phyloP scores from a whole-genome alignment of 2,329 filamentous ascomycete species.

The Fusarium pseudoanthophilum region DNA sequence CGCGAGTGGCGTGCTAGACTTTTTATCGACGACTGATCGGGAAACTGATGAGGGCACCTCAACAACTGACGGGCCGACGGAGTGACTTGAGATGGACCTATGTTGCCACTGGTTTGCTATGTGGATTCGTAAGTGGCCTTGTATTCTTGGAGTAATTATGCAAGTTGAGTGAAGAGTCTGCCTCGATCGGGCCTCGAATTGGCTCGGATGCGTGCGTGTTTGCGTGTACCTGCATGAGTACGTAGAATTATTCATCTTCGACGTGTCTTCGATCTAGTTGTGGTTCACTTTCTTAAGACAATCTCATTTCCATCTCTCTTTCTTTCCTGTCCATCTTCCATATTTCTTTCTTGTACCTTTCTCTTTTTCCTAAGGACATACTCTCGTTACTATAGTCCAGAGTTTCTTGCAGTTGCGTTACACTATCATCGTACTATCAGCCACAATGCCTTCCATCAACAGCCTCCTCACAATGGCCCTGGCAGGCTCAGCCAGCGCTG shows the following conservation, averaged over 20 bases:
- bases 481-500: constrained; percentile 51
- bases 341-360: constrained; percentile 3
- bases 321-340: background rate
- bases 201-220: constrained; percentile 10
- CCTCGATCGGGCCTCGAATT: constrained; percentile 5
- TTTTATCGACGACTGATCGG: constrained; percentile 6
- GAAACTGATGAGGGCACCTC: background rate
- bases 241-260: constrained; percentile 13
- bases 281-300: constrained; percentile 7
- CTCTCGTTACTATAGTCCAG: constrained; percentile 29
- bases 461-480: constrained; percentile 50
- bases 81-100: constrained; percentile 18
- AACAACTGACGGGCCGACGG: constrained; percentile 5
- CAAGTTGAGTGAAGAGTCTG: background rate
- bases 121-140: background rate
- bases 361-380: constrained; percentile 7
- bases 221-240: constrained; percentile 31
- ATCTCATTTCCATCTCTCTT: background rate
- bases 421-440: background rate
- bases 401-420: background rate
- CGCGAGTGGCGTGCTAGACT: constrained; percentile 25
- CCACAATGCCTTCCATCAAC: constrained; percentile 48
- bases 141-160: constrained; percentile 20
- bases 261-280: constrained; percentile 5
- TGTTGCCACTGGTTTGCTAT: constrained; percentile 10